Base-by-base conservation (phyloP, 805 yeast genomes). In the Barnettozyma vustinii region DNA sequence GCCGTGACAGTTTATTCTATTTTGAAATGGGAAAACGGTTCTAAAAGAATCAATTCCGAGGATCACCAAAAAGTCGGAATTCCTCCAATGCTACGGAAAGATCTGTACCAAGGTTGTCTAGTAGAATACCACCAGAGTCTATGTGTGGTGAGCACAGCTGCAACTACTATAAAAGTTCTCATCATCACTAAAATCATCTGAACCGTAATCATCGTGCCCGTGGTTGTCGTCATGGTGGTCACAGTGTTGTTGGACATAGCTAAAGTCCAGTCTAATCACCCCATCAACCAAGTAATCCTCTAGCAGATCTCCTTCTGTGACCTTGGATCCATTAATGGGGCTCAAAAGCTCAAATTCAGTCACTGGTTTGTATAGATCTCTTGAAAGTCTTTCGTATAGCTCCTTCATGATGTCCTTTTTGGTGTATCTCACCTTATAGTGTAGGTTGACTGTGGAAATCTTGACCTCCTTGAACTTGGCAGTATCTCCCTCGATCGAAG, bases 161-260 rank as follows among this genome's bases (percentile, higher is more conserved):
- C 62, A 59, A n/a, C 55, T 55, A 25, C 44, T 48, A 33, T 56
- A 58, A 47, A 57, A 58, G 44, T 57, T 56, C 19, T 56, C 64
- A 45, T 60, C 64, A 36, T 59, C 63, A 10, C 53, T 53, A 30
- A 56, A 57, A 8, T 59, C 62, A 8, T 52, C 54, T 23, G 53
- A 56, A 15, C 51, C 54, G 33, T 51, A 54, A 19, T 44, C 48
- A 30, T 46, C 56, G 50, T 47, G 55, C 52, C 44, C 52, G 26
- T 44, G 37, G 40, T 51, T 52, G 33, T 37, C 47, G 32, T 51
- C 49, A 8, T 45, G 50, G 20, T 47, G 47, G 9, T 48, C 42
- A 20, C 52, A 51, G 8, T 33, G 44, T 3, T 41, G 46, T 35
- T 42, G 49, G 9, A 44, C 47, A 30, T 52, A 57, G 19, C 52